phyloP scores from a whole-genome alignment of 352 stramenopile genomes.

The Pythium periplocum region DNA sequence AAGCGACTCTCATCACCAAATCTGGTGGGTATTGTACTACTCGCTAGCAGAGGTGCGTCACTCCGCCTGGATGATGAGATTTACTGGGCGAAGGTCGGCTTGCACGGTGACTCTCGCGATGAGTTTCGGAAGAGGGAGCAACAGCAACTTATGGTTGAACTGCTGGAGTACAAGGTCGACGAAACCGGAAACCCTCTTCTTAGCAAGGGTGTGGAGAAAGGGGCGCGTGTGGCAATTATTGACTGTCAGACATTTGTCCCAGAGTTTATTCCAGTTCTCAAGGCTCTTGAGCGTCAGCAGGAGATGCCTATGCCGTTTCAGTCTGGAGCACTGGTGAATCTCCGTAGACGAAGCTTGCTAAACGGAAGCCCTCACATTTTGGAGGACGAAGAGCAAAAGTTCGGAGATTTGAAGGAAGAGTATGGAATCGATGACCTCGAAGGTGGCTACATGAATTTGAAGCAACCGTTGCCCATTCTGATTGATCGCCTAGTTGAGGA shows the following conservation, averaged over 20 bases:
- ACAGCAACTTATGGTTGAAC: conserved; percentile 54
- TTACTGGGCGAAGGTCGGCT: conserved; percentile 71
- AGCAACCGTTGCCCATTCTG: no score
- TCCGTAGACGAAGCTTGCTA: not conserved
- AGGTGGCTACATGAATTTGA: not conserved
- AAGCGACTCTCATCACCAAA: conserved; percentile 73
- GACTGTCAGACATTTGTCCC: conserved; percentile 86
- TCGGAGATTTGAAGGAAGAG: conserved; percentile 1
- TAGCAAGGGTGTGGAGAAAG: conserved; percentile 38
- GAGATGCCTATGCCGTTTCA: conserved; percentile 74
- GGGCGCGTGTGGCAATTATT: conserved; percentile 68
- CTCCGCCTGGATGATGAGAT: conserved; percentile 47
- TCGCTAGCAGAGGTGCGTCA: conserved; percentile 42
- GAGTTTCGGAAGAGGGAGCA: conserved; percentile 61
- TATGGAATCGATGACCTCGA: conserved; percentile 8
- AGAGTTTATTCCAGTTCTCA: conserved; percentile 83
- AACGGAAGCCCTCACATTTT: no score
- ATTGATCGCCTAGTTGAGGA: conserved; percentile 46
- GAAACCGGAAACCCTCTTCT: conserved; percentile 52
- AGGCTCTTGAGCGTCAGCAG: conserved; percentile 68
- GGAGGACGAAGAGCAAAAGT: no score
- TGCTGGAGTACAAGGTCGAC: conserved; percentile 64
- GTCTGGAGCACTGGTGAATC: conserved; percentile 64
- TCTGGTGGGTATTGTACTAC: conserved; percentile 71
- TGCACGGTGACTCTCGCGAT: conserved; percentile 60